Base-by-base conservation (phyloP, 1,284 basidiomycete species). In the Sanguinoderma infundibulare region DNA sequence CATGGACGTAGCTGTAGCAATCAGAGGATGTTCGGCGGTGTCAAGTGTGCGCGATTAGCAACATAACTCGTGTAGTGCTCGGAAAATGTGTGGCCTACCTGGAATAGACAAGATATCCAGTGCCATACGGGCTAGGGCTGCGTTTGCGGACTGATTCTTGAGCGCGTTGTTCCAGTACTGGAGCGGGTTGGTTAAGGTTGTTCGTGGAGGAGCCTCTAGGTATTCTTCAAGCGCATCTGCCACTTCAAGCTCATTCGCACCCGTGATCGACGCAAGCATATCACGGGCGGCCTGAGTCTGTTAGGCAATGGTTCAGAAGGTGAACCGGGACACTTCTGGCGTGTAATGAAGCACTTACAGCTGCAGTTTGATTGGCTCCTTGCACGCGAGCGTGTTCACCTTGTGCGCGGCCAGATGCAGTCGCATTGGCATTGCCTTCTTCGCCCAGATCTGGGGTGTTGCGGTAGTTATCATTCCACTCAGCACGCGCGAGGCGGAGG, bases 1-100 rank as follows among this genome's bases (percentile, higher is more conserved):
- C 17, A 62, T 67, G 0, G 68, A 71, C 0, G 65, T 57, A 3
- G 69, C 71, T 69, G 8, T n/a, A n/a, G n/a, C n/a, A n/a, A n/a
- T n/a, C n/a, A n/a, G 20, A 49, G 20, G 59, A 22, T 22, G 53
- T n/a, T n/a, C n/a, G n/a, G n/a, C n/a, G n/a, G n/a, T n/a, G n/a
- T n/a, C n/a, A n/a, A 57, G 42, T 22, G 22, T 24, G 9, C 20
- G 20, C 9, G 2, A 12, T 10, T 9, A n/a, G 7, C n/a, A n/a
- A n/a, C n/a, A n/a, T n/a, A n/a, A 7, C 12, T 12, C 22, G 17
- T 24, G 14, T 3, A 24, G 3, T 34, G n/a, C n/a, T n/a, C n/a
- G 50, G 1, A 36, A 1, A 20, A 14, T 22, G 22, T 2, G 8
- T 12, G 36, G 14, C 22, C 9, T 5, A 40, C 52, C 36, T 0